Evolutionary conservation across 139 green algal genomes (phyloP), one percentile per base, ranked within the genome.

Genomic region (Tetradesmus obliquus): DNA sequence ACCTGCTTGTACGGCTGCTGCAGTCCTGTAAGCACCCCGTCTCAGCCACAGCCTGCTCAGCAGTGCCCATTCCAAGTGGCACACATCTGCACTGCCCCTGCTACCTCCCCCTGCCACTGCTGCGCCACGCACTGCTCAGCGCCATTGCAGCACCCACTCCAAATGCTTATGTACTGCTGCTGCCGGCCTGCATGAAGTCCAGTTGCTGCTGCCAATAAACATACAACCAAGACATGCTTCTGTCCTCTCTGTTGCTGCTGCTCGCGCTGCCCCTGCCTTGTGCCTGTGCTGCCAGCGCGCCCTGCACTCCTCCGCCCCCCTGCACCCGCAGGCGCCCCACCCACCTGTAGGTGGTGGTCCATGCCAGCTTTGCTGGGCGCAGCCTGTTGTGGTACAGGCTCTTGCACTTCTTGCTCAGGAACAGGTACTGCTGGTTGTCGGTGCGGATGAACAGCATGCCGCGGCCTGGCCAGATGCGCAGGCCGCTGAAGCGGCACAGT

Each of bases 401-500:
- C 94, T 97, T 98, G 94, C 94, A 97, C 96, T 99, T 99, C 92
- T 96, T 96, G 95, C 97, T 99, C 57, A 99, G 92, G 95, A 99
- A 99, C 89, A 99, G 94, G 92, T 97, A 99, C 92, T 98, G 96
- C 97, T 99, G 97, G 88, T 97, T 97, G 92, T 99, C 98, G 5
- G 91, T 94, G 55, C 98, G 95, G 89, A 99, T 96, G 93, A 98
- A 99, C 24, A 98, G 90, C 83, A 99, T 97, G 15, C 98, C 98
- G 86, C 95, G 94, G 89, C 98, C 98, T 72, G 98, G 98, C 92
- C 99, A 99, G 87, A 99, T 99, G 94, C 96, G 97, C 89, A 99
- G 95, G 94, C 98, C 98, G 95, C 97, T 99, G 95, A 99, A 99
- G 94, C 98, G 97, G 98, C 98, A 99, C 22, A 96, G 93, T 74